phyloP scores from a whole-genome alignment of 768 basidiomycete genomes.

The Suillus subaureus region DNA sequence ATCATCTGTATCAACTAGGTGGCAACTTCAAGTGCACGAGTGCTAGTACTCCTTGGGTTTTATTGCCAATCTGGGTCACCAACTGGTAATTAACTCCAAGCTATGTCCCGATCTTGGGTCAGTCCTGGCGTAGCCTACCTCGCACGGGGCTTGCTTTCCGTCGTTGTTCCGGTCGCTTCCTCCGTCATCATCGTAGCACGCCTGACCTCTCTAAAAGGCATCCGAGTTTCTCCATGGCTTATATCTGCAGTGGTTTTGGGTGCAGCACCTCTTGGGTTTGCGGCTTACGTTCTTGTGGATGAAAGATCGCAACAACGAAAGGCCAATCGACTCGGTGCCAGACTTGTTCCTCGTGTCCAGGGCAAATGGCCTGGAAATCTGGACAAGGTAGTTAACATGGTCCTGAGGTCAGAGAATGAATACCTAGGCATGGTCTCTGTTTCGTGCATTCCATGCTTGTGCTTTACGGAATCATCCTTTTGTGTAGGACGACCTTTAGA shows the following conservation, averaged over 20 bases:
- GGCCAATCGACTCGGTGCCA: slow-evolving; percentile 29
- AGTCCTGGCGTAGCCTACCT: slow-evolving; percentile 28
- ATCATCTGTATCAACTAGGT: background rate
- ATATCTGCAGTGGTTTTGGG: slow-evolving; percentile 12
- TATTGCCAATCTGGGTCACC: background rate
- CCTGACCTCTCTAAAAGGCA: slow-evolving; percentile 14
- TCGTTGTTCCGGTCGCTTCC: slow-evolving; percentile 16
- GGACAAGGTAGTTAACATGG: slow-evolving; percentile 32
- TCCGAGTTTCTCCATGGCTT: slow-evolving; percentile 12
- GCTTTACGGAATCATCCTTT: background rate
- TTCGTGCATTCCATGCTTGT: background rate
- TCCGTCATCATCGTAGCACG: slow-evolving; percentile 18
- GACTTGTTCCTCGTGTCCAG: slow-evolving; percentile 30
- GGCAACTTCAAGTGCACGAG: background rate
- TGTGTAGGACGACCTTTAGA: slow-evolving; percentile 25
- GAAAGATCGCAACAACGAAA: slow-evolving; percentile 16
- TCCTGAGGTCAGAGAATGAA: slow-evolving; percentile 26
- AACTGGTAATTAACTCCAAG: background rate
- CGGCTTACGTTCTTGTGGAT: slow-evolving; percentile 4
- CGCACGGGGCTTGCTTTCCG: slow-evolving; percentile 16
- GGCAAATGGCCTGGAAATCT: slow-evolving; percentile 37
- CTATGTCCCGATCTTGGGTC: slow-evolving; percentile 5
- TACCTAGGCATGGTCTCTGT: slow-evolving; percentile 35
- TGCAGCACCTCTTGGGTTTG: slow-evolving; percentile 8
- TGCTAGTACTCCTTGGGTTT: background rate